Base-by-base conservation (phyloP, 2,329 filamentous ascomycete species). In the Arthroderma sp. region DNA sequence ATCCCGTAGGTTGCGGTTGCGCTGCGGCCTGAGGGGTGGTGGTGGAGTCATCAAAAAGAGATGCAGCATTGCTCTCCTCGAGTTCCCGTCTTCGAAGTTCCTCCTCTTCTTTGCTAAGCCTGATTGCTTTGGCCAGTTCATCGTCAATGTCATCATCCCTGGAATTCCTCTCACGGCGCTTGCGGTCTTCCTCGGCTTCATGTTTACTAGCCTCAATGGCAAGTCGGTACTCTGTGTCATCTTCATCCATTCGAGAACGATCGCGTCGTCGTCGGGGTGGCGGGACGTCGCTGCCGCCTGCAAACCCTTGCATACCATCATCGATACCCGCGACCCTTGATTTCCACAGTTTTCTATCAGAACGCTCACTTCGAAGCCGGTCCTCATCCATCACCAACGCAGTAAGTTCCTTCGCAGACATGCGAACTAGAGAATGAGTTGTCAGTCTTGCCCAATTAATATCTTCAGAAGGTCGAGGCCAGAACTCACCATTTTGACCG, bases 371-470 rank as follows among this genome's bases (percentile, higher is more conserved):
- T 54, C 88, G 83, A 56, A 98, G 68, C 58, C 91, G 79, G 57
- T 96, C 91, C 64, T 98, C 91, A 62, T 98, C 91, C 58, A 93
- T 70, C 54, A 98, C 83, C 48, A 98, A 72, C 10, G 87, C 78
- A 0, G 89, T 96, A 50, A 98, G 74, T 66, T 98, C 91, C 67
- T 95, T 98, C 34, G 91, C 91, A 32, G 91, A 89, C 51, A 94
- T 83, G 50, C 91, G 86, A 46, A 98, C 91, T 98, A 56, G 10
- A 38, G 15, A 22, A 22, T 22, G 15, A 22, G 15, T 22, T 22
- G 15, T 22, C 15, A 22, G 15, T 22, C 15, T 22, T 2, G 15
- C 15, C 15, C 15, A 22, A 22, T 43, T 36, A 43, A 44, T 33
- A 33, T 15, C 4, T 38, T 43, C 38, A 45, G 38, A 22, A 36